A percentile compares a stretch with the other conserved stretches of the same genome.
Evolutionary conservation across 225 moss, liverwort and hornwort species (phyloP).

Genomic region (Lunularia cruciata): DNA sequence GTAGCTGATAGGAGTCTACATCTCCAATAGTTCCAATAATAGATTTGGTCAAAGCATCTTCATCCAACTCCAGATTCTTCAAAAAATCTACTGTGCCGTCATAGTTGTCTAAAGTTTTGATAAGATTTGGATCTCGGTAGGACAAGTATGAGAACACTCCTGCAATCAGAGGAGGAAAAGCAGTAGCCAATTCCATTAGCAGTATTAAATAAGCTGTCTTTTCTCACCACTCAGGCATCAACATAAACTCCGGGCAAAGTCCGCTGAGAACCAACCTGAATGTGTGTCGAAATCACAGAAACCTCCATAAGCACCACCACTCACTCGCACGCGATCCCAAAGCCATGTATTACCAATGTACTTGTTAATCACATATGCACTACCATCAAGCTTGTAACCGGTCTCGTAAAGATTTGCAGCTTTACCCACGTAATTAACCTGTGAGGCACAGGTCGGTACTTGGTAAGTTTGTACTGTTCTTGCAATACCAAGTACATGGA

Average conservation of each 20-base stretch:
- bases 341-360: constrained; percentile 98
- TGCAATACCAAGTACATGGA: too few species aligned
- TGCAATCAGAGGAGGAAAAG: constrained; percentile 22
- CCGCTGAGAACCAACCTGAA: constrained; percentile 62
- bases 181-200: background rate
- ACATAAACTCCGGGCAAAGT: background rate
- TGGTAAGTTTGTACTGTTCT: too few species aligned
- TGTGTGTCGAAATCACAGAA: constrained; percentile 97
- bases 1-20: constrained; percentile 96
- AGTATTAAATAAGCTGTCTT: too few species aligned
- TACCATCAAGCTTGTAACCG: constrained; percentile 86
- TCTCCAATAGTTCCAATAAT: constrained; percentile 99
- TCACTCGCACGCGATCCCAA: constrained; percentile 99
- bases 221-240: too few species aligned
- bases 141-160: constrained; percentile 91
- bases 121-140: constrained; percentile 91
- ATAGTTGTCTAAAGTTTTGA: constrained; percentile 89
- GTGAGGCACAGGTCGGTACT: constrained; percentile 5
- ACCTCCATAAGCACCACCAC: constrained; percentile 99
- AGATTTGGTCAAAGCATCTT: constrained; percentile 92
- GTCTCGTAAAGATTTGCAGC: constrained; percentile 84
- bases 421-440: constrained; percentile 99
- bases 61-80: constrained; percentile 73
- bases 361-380: constrained; percentile 88
- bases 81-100: constrained; percentile 93